These are phyloP conservation scores for Ustilago sp. DNA, from an alignment of 1,284 basidiomycete genomes.

Conservation along the genomic window DNA sequence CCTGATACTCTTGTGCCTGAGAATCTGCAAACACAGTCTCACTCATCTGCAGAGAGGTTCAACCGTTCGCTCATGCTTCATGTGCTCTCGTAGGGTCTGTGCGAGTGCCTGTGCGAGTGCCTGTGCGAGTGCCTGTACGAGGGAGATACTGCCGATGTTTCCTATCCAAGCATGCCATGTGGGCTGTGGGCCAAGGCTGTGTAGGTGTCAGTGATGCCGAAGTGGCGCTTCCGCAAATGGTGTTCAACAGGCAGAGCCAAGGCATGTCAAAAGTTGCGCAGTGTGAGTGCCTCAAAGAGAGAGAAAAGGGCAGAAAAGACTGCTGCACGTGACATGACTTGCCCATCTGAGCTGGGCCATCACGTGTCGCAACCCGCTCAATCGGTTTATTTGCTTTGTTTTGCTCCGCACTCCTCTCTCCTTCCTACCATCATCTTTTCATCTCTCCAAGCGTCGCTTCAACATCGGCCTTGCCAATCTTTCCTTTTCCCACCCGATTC, in stretches of 20 bases:
- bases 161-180: not conserved
- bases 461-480: too few relatives aligned
- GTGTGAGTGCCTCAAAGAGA: not conserved
- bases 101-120: not conserved
- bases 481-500: too few relatives aligned
- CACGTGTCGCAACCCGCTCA: too few relatives aligned
- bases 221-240: not conserved
- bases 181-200: not conserved
- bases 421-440: too few relatives aligned
- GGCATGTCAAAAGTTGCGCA: not conserved
- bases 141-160: not conserved
- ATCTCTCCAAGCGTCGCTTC: too few relatives aligned
- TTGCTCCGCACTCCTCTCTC: too few relatives aligned
- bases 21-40: slow-evolving; percentile 12
- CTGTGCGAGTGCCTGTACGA: not conserved
- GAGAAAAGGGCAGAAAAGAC: not conserved
- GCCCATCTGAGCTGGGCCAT: not conserved
- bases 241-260: too few relatives aligned
- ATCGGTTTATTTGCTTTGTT: too few relatives aligned
- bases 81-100: not conserved
- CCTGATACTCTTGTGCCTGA: slow-evolving; percentile 4
- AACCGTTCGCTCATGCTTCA: not conserved
- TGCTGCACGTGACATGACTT: not conserved
- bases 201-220: not conserved
- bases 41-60: slow-evolving; percentile 3